Evolutionary conservation across 2,329 filamentous ascomycete species (phyloP), one percentile per base, ranked within the genome.

Genomic region (Sphaceloma murrayae): DNA sequence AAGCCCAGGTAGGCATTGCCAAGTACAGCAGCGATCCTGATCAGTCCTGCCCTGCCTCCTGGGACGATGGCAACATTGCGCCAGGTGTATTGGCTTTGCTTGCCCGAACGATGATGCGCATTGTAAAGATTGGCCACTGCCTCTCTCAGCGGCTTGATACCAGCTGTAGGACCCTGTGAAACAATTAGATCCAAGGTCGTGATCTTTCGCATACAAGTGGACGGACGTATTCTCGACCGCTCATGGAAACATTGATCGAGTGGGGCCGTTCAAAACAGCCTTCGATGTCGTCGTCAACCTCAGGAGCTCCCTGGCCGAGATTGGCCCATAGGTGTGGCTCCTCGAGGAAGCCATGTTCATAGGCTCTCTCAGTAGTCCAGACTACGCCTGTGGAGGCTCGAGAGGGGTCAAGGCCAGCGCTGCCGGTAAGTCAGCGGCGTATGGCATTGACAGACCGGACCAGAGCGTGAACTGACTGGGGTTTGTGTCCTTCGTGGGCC

Each of bases 1-100:
- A 95, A 95, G 31, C 82, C 85, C 51, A 95, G 72, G 45, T 63
- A 62, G 45, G 87, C 81, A 62, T 94, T 94, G 52, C 89, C 89
- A 54, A 96, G 67, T 4, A 96, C 87, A 42, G 89, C 89, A 14
- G 89, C 89, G 61, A 96, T 95, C 55, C 89, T 78, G 61, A 95
- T 95, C 65, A 96, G 69, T 38, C 89, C 89, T 24, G 89, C 89
- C 56, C 89, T 78, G 29, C 89, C 89, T 62, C 88, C 88, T 34
- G 89, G 89, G 3, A 96, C 89, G 61, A 96, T 94, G 62, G 85
- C 88, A 13, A 95, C 89, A 62, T 96, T 96, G 70, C 96, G 89
- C 83, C 85, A 95, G 4, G 85, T 93, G 63, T 96, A 96, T 66
- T 93, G 74, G 64, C 82, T 89, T 8, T 78, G 73, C 68, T 91